Percentiles rank a stretch among this genome's conserved stretches.
phyloP scores from a whole-genome alignment of 1,284 basidiomycete genomes.

The Irpex sp. region DNA sequence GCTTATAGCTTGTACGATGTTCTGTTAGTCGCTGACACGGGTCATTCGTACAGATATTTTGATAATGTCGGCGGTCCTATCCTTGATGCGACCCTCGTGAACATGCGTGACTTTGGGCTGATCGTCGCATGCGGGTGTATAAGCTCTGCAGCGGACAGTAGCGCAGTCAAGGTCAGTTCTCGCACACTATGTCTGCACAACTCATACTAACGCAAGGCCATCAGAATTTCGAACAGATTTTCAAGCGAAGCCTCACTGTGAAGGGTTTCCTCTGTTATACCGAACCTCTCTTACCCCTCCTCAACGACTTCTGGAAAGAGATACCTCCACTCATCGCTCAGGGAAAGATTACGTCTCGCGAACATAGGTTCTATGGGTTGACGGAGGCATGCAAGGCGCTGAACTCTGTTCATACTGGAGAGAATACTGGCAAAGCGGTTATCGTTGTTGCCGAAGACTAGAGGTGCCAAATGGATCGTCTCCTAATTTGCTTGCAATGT shows the following conservation, averaged over 20 bases:
- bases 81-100: slow-evolving; percentile 45
- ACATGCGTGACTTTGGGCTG: slow-evolving; percentile 53
- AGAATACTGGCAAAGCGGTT: slow-evolving; percentile 20
- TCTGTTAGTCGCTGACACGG: not conserved
- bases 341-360: slow-evolving; percentile 21
- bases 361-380: slow-evolving; percentile 17
- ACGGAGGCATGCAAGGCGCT: slow-evolving; percentile 18
- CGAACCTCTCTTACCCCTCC: not conserved
- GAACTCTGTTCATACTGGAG: slow-evolving; percentile 13
- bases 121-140: slow-evolving; percentile 56
- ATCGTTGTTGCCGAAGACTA: slow-evolving; percentile 18
- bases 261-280: slow-evolving; percentile 15
- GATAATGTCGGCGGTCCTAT: slow-evolving; percentile 61
- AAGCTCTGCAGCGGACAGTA: slow-evolving; percentile 10
- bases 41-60: slow-evolving; percentile 40
- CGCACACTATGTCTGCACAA: not conserved
- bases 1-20: slow-evolving; percentile 21
- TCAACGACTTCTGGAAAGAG: slow-evolving; percentile 13
- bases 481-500: not conserved
- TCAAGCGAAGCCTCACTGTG: slow-evolving; percentile 17
- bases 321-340: slow-evolving; percentile 12
- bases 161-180: slow-evolving; percentile 14
- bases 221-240: slow-evolving; percentile 21
- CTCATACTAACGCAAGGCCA: no score
- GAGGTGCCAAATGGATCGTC: not conserved